Conservation (phyloP, 768 basidiomycete genomes). For the Gloeopeniophorella convolvens region DNA sequence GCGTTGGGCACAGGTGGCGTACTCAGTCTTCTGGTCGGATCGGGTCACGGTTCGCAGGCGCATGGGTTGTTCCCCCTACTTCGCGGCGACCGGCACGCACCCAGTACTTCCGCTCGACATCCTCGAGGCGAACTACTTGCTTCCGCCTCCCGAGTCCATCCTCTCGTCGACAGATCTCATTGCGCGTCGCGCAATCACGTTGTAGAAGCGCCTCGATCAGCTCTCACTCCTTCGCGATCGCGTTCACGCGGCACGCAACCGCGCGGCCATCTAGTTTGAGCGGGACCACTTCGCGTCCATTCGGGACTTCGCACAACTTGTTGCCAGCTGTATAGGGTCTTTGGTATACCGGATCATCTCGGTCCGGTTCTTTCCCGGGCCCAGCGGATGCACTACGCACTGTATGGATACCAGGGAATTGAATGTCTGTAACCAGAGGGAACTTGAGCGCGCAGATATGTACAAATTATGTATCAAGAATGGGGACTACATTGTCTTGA, state of each 20-base stretch:
- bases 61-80: constrained; percentile 30
- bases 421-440: no score
- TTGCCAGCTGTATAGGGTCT: no score
- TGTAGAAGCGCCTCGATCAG: constrained; percentile 12
- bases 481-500: no score
- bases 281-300: constrained; percentile 10
- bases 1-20: constrained; percentile 28
- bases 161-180: constrained; percentile 19
- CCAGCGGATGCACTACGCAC: no score
- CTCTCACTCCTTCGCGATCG: not conserved
- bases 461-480: no score
- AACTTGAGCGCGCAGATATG: no score
- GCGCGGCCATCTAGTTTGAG: constrained; percentile 1
- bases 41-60: constrained; percentile 26
- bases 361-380: no score
- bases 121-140: constrained; percentile 19
- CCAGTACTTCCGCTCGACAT: constrained; percentile 23
- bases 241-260: not conserved
- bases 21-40: constrained; percentile 34
- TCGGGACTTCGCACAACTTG: constrained; percentile 18
- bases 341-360: no score
- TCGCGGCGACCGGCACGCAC: constrained; percentile 18
- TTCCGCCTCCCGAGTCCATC: not conserved
- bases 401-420: no score
- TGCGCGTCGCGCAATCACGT: not conserved